Percentiles rank a stretch among this genome's conserved stretches.
Conservation (phyloP, 2,329 filamentous ascomycete species). For the Sporothrix pseudoabietina region DNA sequence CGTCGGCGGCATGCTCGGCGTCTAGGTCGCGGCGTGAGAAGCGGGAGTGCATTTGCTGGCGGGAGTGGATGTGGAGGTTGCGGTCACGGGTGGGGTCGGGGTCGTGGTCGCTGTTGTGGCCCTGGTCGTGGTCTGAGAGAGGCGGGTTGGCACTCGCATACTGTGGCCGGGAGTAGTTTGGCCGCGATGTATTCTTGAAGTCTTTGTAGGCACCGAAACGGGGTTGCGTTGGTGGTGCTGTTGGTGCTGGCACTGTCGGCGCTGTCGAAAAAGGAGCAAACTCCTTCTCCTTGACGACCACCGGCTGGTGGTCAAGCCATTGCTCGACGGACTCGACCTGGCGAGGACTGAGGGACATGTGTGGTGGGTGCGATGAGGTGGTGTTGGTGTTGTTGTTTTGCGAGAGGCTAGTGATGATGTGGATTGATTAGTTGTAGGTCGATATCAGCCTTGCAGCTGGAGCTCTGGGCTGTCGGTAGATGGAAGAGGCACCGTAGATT, state of each 20-base stretch:
- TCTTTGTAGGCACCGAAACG: background rate
- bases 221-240: background rate
- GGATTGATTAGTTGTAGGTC: background rate
- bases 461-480: constrained; percentile 8
- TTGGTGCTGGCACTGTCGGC: background rate
- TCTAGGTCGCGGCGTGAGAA: background rate
- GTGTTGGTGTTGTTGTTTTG: background rate
- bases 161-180: background rate
- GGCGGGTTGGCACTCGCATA: background rate
- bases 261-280: background rate
- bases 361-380: background rate
- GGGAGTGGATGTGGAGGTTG: constrained; percentile 24
- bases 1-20: background rate
- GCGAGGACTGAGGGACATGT: constrained; percentile 23
- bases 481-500: background rate
- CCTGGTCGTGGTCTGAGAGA: background rate
- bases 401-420: no score
- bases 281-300: background rate
- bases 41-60: constrained; percentile 20
- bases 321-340: constrained; percentile 30
- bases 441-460: constrained; percentile 12
- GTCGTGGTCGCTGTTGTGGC: background rate
- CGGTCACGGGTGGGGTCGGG: background rate
- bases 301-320: constrained; percentile 27
- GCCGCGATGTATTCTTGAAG: background rate